Evolutionary conservation across 345 rosid genomes (phyloP).

Genomic region (Brassica nigra): DNA sequence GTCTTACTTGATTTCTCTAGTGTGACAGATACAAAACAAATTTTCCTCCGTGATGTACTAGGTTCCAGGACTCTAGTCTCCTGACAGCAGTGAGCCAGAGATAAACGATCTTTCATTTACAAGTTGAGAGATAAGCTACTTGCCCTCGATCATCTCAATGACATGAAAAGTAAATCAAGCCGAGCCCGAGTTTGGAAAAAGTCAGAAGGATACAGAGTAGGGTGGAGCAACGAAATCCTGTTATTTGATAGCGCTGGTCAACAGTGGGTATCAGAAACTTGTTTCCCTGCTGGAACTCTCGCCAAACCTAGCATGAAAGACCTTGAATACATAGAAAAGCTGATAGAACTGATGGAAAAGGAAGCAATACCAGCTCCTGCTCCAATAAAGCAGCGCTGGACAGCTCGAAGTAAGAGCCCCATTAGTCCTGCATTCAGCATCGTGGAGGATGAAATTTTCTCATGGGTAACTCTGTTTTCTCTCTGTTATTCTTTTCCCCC

Average conservation of each 20-base stretch:
- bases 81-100: constrained; percentile 49
- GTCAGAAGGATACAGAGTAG: constrained; percentile 92
- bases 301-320: constrained; percentile 86
- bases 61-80: constrained; percentile 51
- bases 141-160: constrained; percentile 90
- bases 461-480: constrained; percentile 66
- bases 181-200: constrained; percentile 96
- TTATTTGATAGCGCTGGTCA: constrained; percentile 99
- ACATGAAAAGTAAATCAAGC: constrained; percentile 76
- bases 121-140: constrained; percentile 83
- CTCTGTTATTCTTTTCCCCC: not conserved
- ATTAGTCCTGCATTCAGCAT: constrained; percentile 90
- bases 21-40: not conserved
- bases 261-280: constrained; percentile 96
- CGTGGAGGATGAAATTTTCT: constrained; percentile 72
- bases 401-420: constrained; percentile 75
- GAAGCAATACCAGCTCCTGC: constrained; percentile 81
- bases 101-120: constrained; percentile 76
- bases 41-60: constrained; percentile 34
- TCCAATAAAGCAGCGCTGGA: constrained; percentile 97
- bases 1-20: constrained; percentile 7
- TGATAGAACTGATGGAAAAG: constrained; percentile 78
- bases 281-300: constrained; percentile 89
- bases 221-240: constrained; percentile 95
- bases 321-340: constrained; percentile 81